A percentile compares a stretch with the other conserved stretches of the same genome.
phyloP scores from a whole-genome alignment of 768 basidiomycete species.

The Xerocomus brunneocitrinus region DNA sequence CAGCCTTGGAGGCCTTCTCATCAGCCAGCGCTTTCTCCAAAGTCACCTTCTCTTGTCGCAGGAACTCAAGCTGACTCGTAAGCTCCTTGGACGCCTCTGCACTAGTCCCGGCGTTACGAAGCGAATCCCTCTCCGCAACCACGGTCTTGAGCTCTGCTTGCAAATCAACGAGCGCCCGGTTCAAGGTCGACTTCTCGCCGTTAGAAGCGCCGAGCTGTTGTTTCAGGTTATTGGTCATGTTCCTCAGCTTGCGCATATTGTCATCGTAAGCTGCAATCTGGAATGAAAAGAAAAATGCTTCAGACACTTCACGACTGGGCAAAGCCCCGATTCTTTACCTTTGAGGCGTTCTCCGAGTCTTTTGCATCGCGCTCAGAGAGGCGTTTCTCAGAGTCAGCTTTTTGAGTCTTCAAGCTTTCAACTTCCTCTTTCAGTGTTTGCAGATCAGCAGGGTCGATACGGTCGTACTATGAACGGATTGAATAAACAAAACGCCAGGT shows the following conservation, averaged over 20 bases:
- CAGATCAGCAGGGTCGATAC: conserved; percentile 82
- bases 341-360: conserved; percentile 25
- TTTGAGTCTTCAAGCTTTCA: conserved; percentile 44
- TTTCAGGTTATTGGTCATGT: conserved; percentile 22
- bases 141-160: conserved; percentile 28
- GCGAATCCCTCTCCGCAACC: conserved; percentile 26
- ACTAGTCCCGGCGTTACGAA: conserved; percentile 16
- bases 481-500: not conserved
- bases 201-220: conserved; percentile 24
- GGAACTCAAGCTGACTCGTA: conserved; percentile 29
- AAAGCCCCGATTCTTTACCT: conserved; percentile 23
- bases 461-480: conserved; percentile 59
- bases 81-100: conserved; percentile 29
- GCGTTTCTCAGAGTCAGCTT: conserved; percentile 31
- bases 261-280: conserved; percentile 45
- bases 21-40: conserved; percentile 38
- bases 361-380: conserved; percentile 30
- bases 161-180: conserved; percentile 23
- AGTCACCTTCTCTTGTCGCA: conserved; percentile 36
- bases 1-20: conserved; percentile 30
- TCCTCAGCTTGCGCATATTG: conserved; percentile 35
- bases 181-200: conserved; percentile 27
- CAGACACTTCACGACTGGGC: not conserved
- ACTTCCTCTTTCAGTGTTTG: conserved; percentile 76
- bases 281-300: not conserved